Percentiles rank a stretch among this genome's conserved stretches.
Evolutionary conservation across 2,329 filamentous ascomycete species (phyloP).

Genomic region (Aciculosporium take): DNA sequence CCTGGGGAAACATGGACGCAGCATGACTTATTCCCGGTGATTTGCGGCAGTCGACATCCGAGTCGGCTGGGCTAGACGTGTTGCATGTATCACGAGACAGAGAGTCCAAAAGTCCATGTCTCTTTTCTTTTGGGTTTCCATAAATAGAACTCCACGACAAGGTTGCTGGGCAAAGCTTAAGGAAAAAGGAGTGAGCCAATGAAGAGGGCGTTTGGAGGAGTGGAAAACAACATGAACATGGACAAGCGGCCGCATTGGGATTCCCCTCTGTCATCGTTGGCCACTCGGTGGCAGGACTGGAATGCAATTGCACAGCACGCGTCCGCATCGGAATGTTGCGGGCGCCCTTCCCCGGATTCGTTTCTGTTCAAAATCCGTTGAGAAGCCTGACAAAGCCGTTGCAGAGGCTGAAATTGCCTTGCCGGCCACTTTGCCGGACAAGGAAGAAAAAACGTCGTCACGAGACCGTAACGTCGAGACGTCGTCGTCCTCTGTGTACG

Average conservation of each 20-base stretch:
- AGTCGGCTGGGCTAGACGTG: not conserved
- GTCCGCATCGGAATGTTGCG: not conserved
- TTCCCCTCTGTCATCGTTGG: not conserved
- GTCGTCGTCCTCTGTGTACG: not conserved
- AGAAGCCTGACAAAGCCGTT: not conserved
- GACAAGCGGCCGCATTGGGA: not conserved
- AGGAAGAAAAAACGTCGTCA: too few species aligned
- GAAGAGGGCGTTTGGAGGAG: too few species aligned
- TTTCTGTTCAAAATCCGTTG: not conserved
- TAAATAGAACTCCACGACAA: not conserved
- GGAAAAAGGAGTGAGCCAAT: not conserved
- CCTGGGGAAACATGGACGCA: not conserved
- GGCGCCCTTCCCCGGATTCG: not conserved
- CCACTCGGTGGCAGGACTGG: not conserved
- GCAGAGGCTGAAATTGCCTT: not conserved
- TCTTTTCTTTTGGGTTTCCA: not conserved
- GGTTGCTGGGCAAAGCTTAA: not conserved
- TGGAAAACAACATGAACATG: too few species aligned
- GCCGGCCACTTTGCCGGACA: too few species aligned
- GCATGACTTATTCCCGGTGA: not conserved
- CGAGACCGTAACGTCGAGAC: not conserved
- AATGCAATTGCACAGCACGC: not conserved
- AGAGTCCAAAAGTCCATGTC: too few species aligned
- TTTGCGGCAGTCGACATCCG: not conserved
- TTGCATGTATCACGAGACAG: too few species aligned